These are phyloP conservation scores for Hemileccinum impolitum DNA, from an alignment of 768 basidiomycete genomes.

Conservation along the genomic window DNA sequence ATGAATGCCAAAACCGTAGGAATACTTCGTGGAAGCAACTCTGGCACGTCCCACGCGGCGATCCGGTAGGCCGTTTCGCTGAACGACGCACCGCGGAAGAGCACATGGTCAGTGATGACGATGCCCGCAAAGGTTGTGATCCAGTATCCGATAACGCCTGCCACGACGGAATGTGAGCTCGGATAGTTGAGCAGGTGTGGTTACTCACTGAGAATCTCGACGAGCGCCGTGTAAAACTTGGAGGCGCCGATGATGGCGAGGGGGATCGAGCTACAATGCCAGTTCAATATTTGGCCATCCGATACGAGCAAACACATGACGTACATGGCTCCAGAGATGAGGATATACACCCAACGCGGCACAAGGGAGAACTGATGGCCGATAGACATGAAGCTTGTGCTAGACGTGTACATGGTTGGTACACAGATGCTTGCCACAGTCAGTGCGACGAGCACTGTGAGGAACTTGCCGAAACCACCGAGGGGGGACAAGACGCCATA, in stretches of 20 bases:
- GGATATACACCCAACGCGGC: constrained; percentile 45
- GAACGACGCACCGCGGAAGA: constrained; percentile 39
- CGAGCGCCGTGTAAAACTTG: constrained; percentile 43
- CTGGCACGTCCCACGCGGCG: constrained; percentile 34
- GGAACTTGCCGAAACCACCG: constrained; percentile 45
- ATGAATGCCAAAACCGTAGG: constrained; percentile 41
- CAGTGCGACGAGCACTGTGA: constrained; percentile 49
- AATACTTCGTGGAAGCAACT: constrained; percentile 38
- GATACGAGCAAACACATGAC: constrained; percentile 14
- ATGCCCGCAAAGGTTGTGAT: constrained; percentile 35
- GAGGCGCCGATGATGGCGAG: constrained; percentile 44
- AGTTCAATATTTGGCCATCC: not conserved
- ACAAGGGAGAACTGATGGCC: constrained; percentile 31
- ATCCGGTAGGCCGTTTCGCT: constrained; percentile 34
- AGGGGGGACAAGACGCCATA: constrained; percentile 36
- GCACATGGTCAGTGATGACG: constrained; percentile 41
- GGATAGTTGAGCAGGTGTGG: not conserved
- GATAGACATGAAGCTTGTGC: constrained; percentile 43
- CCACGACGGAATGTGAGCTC: constrained; percentile 13
- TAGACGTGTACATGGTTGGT: constrained; percentile 57
- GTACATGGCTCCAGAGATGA: constrained; percentile 44
- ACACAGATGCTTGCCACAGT: constrained; percentile 53
- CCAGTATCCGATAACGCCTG: constrained; percentile 48
- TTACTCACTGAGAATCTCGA: constrained; percentile 37
- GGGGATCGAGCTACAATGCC: constrained; percentile 37